phyloP scores from a whole-genome alignment of 179 eudicot species.

The Beta macrorhiza region DNA sequence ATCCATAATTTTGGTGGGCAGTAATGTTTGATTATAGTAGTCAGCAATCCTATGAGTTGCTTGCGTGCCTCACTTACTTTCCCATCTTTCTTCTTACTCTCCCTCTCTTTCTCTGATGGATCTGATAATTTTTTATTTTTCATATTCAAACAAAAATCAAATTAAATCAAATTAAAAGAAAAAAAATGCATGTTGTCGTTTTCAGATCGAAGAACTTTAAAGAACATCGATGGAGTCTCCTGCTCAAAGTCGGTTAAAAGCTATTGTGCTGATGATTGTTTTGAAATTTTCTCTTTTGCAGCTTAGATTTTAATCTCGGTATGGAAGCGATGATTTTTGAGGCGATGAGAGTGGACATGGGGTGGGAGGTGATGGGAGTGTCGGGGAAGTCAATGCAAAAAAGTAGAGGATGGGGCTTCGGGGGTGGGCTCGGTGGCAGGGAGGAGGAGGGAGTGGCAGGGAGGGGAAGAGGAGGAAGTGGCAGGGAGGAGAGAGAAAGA shows the following conservation, averaged over 20 bases:
- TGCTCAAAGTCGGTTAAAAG: conserved; percentile 58
- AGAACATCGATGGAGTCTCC: conserved; percentile 43
- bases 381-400: no score
- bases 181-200: conserved; percentile 2
- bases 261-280: conserved; percentile 26
- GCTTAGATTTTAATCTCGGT: no score
- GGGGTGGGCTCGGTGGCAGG: no score
- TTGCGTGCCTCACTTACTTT: conserved; percentile 15
- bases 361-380: no score
- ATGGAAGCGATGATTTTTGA: no score
- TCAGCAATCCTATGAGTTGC: conserved; percentile 27
- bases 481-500: no score
- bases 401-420: no score
- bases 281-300: no score
- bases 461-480: no score
- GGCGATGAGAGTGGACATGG: no score
- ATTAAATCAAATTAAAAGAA: not conserved
- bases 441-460: no score
- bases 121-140: not conserved
- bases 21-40: not conserved
- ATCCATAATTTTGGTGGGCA: not conserved
- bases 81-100: not conserved
- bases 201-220: not conserved
- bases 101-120: not conserved
- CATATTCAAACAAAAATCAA: not conserved